phyloP scores from a whole-genome alignment of 2,329 filamentous ascomycete species.

The Basipetospora chlamydospora region DNA sequence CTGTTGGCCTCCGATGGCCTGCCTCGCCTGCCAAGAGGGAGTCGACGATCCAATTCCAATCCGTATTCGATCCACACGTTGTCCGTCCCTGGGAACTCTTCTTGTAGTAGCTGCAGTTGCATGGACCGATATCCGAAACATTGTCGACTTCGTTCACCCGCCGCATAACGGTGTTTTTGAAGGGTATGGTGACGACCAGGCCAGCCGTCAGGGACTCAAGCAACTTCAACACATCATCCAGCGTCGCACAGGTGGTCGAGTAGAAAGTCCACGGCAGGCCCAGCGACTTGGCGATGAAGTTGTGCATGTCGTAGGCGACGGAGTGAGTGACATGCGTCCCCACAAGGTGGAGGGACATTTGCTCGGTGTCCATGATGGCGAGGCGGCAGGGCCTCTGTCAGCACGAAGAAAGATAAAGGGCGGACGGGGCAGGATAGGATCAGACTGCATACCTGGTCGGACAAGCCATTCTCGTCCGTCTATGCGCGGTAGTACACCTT shows the following conservation, averaged over 20 bases:
- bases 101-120: conserved; percentile 19
- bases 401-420: no score
- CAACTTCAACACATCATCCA: conserved; percentile 17
- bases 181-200: conserved; percentile 22
- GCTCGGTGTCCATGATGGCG: no score
- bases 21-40: conserved; percentile 14
- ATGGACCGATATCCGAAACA: conserved; percentile 21
- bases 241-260: conserved; percentile 15
- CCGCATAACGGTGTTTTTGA: conserved; percentile 21
- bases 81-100: conserved; percentile 7
- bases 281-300: conserved; percentile 20
- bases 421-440: no score
- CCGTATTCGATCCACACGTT: conserved; percentile 25
- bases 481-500: no score
- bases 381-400: no score
- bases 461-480: no score
- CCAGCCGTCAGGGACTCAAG: conserved; percentile 16
- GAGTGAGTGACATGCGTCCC: conserved; percentile 25
- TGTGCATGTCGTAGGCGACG: conserved; percentile 24
- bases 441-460: no score
- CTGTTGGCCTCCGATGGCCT: not conserved
- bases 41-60: conserved; percentile 25
- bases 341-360: conserved; percentile 18
- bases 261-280: conserved; percentile 17
- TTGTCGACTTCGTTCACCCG: conserved; percentile 22